These are phyloP conservation scores for Rhizopogon sp. DNA, from an alignment of 768 basidiomycete species.

Conservation along the genomic window DNA sequence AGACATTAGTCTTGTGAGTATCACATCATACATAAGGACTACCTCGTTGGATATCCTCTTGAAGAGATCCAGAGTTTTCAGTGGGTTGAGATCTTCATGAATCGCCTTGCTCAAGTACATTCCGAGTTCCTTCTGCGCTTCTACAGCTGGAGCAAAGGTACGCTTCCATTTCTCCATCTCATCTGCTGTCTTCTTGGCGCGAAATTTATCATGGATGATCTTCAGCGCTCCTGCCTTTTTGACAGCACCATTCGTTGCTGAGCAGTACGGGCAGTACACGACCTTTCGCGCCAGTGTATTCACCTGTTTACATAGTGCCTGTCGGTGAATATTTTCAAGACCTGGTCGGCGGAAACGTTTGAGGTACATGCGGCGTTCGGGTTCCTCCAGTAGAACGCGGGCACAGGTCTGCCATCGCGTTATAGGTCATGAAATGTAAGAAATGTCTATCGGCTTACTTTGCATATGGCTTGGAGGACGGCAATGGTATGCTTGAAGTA, in stretches of 20 bases:
- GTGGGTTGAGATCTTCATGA: slow-evolving; percentile 89
- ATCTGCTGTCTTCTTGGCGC: slow-evolving; percentile 87
- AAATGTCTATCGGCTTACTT: slow-evolving; percentile 41
- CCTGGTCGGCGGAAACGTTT: slow-evolving; percentile 87
- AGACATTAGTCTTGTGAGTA: neutral
- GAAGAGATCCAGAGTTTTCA: slow-evolving; percentile 92
- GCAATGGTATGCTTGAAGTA: slow-evolving; percentile 95
- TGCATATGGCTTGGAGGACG: slow-evolving; percentile 95
- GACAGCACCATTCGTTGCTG: slow-evolving; percentile 89
- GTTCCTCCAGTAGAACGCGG: slow-evolving; percentile 82
- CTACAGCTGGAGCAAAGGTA: slow-evolving; percentile 76
- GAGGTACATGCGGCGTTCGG: slow-evolving; percentile 78
- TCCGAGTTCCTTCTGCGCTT: slow-evolving; percentile 82
- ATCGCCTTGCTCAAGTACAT: slow-evolving; percentile 83
- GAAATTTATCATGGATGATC: slow-evolving; percentile 96
- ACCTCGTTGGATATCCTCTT: slow-evolving; percentile 90
- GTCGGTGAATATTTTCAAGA: slow-evolving; percentile 90
- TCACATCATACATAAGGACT: slow-evolving; percentile 2
- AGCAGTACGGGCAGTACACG: slow-evolving; percentile 89
- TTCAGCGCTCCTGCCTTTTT: slow-evolving; percentile 94
- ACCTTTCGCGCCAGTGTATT: slow-evolving; percentile 86
- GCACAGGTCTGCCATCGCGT: slow-evolving; percentile 70
- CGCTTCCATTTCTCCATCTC: slow-evolving; percentile 86
- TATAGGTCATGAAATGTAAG: neutral
- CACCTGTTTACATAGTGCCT: slow-evolving; percentile 76